Evolutionary conservation across 2,329 filamentous ascomycete species (phyloP), one percentile per base, ranked within the genome.

Genomic region (Aureobasidium namibiae): DNA sequence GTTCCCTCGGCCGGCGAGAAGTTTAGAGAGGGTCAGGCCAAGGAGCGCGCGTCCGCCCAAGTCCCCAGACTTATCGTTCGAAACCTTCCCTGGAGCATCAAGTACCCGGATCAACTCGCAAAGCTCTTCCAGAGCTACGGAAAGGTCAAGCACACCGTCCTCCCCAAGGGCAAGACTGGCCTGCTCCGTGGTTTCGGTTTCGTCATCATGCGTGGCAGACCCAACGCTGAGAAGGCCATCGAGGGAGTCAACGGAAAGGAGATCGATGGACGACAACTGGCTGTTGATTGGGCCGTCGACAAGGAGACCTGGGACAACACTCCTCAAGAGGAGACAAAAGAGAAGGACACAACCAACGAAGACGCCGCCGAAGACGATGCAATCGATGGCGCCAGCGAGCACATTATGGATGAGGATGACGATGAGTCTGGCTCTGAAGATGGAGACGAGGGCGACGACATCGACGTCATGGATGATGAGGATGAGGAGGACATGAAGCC

Each of bases 241-340:
- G 84, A 87, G 61, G 84, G 81, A 23, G 78, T 97, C 65, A 99
- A 97, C 73, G 94, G 92, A 61, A 96, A 90, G 71, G 84, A 88
- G 62, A 81, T 99, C 21, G 92, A 96, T 70, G 94, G 92, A 2
- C 83, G 94, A 67, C 88, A 86, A 9, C 74, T 99, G 62, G 94
- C 92, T 29, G 94, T 99, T 7, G 94, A 99, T 75, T 99, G 90
- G 90, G 92, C 95, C 33, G 91, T 97, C 3, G 90, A 96, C 62
- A 96, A 95, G 76, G 81, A 86, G 42, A 85, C 87, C 7, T 99
- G 90, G 90, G 68, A 60, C 4, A 64, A 65, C 7, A 67, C 72
- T 5, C 69, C 71, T 24, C 67, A 71, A 33, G 69, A 73, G 4
- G 76, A 79, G 1, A 75, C 75, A 36, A 76, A 79, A 1, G 75